A percentile compares a stretch with the other conserved stretches of the same genome.
Conservation (phyloP, 2,329 filamentous ascomycete genomes). For the Nigrospora osmanthi region DNA sequence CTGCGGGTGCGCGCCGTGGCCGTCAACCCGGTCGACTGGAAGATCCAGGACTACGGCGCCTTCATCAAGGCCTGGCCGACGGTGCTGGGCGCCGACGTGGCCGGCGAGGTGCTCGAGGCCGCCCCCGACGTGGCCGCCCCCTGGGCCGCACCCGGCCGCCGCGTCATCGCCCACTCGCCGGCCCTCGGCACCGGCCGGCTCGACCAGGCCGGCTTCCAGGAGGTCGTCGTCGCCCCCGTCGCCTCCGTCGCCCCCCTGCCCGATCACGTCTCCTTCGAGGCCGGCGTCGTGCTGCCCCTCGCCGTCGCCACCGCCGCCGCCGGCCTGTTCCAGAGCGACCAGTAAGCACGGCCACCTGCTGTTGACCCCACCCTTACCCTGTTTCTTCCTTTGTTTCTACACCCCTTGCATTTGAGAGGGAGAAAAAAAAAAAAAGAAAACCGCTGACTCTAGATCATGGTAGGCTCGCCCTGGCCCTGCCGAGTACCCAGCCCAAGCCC, state of each 20-base stretch:
- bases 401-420: no score
- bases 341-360: no score
- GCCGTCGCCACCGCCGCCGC: slow-evolving; percentile 9
- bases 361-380: no score
- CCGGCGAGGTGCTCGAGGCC: slow-evolving; percentile 9
- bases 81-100: slow-evolving; percentile 15
- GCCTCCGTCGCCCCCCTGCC: slow-evolving; percentile 6
- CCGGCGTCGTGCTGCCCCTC: slow-evolving; percentile 10
- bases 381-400: no score
- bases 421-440: no score
- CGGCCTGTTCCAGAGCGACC: slow-evolving; percentile 6
- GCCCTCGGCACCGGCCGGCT: not conserved
- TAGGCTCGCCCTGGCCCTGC: not conserved
- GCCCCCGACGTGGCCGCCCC: slow-evolving; percentile 10
- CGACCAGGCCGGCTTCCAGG: slow-evolving; percentile 9
- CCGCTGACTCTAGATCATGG: no score
- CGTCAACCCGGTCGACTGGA: slow-evolving; percentile 27
- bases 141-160: slow-evolving; percentile 11
- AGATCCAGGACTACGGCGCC: slow-evolving; percentile 19
- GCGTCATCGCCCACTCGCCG: slow-evolving; percentile 22
- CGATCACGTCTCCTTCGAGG: slow-evolving; percentile 5
- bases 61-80: slow-evolving; percentile 11
- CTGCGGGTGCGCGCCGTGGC: slow-evolving; percentile 15
- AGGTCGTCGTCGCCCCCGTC: slow-evolving; percentile 2
- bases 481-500: not conserved